Base-by-base conservation (phyloP, 2,329 filamentous ascomycete genomes). In the Stagonosporopsis rhizophila region DNA sequence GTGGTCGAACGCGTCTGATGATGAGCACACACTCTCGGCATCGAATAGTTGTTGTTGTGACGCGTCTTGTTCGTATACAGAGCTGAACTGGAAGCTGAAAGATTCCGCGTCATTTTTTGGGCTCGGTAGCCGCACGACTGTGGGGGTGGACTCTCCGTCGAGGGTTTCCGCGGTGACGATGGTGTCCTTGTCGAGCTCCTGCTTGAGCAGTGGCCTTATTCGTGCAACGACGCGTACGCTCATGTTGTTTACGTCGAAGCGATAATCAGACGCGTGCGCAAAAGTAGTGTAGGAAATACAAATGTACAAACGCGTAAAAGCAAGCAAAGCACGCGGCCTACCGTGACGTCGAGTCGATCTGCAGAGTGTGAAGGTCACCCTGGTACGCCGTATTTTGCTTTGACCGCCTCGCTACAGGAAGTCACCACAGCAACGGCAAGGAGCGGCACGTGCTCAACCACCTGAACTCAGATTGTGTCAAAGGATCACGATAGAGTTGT, bases 11-110 rank as follows among this genome's bases (percentile, higher is more conserved):
- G 45, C 22, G 44, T 17, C 22, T 17, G 30, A 22, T 44, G 30
- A 34, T 28, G 12, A 28, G 7, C 39, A 67, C 60, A 50, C 82
- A 92, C 92, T 91, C 85, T 98, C 94, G 34, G 89, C 86, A 62
- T 93, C 90, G 75, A 96, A 99, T 54, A 99, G 79, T 62, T 90
- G 85, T 76, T 96, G 91, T 75, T 99, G 94, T 8, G 90, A 87
- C 15, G 90, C 89, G 32, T 84, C 77, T 67, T 89, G 86, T 70
- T 91, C 91, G 76, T 96, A 98, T 52, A 98, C 94, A 65, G 90
- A 86, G 81, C 95, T 96, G 83, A 98, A 98, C 48, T 93, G 87
- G 75, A 98, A 99, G 50, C 90, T 92, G 78, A 93, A 98, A 71
- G 93, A 90, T 77, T 98, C 94, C 20, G 85, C 82, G 62, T 91